A percentile compares a stretch with the other conserved stretches of the same genome.
Evolutionary conservation across 768 basidiomycete genomes (phyloP).

Genomic region (Hebeloma cylindrosporum): DNA sequence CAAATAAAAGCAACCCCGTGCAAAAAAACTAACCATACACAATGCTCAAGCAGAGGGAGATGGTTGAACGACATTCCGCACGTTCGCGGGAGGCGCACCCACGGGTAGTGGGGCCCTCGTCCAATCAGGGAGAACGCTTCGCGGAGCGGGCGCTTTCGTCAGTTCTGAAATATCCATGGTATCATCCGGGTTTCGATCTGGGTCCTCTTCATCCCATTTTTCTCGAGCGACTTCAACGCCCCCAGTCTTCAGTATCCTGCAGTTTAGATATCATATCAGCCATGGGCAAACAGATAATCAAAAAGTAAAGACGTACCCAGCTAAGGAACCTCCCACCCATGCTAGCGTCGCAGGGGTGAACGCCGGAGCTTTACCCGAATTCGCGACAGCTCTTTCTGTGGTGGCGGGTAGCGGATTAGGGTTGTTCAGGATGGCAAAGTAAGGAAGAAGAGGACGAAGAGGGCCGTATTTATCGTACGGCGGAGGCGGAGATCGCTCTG

Average conservation of each 20-base stretch:
- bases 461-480: constrained; percentile 73
- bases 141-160: constrained; percentile 31
- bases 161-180: constrained; percentile 38
- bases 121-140: constrained; percentile 76
- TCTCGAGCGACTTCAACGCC: constrained; percentile 82
- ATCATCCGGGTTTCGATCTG: constrained; percentile 44
- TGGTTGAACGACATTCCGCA: background rate
- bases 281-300: background rate
- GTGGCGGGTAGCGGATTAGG: constrained; percentile 58
- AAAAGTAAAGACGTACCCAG: constrained; percentile 58
- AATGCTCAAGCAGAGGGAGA: constrained; percentile 1
- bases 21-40: background rate
- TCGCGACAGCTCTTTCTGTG: constrained; percentile 52
- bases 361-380: constrained; percentile 83
- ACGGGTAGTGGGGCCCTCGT: constrained; percentile 60
- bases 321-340: constrained; percentile 94
- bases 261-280: constrained; percentile 7
- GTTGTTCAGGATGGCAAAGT: constrained; percentile 85
- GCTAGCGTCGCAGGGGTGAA: constrained; percentile 79
- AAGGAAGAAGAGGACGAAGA: constrained; percentile 67
- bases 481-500: constrained; percentile 42
- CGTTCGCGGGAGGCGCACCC: constrained; percentile 64
- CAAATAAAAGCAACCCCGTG: no score
- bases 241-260: constrained; percentile 81
- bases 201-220: constrained; percentile 77